Base-by-base conservation (phyloP, 23 red algal genomes). In the Gracilaria domingensis region DNA sequence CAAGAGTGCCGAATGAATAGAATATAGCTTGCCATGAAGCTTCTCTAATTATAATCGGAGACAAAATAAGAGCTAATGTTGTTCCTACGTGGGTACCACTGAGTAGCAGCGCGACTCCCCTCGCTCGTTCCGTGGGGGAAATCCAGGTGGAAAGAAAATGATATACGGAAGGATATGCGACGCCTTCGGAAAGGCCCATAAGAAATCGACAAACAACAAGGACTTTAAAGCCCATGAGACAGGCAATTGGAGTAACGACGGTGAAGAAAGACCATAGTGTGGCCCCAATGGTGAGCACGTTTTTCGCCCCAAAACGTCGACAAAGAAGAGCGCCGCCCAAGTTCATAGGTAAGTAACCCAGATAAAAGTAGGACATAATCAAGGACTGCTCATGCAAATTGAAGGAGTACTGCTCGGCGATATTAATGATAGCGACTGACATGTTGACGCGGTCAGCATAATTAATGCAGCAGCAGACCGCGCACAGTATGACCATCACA, bases 401-500 rank as follows among this genome's bases (percentile, higher is more conserved):
- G 30, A 75, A 94, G n/a, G 32, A 60, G 37, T 81, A 94, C 30
- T 78, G 72, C 29, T 79, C 70, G 32, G 57, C 54, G 32, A 94
- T 94, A 4, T 65, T 62, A 51, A 94, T 87, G 70, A 94, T 81
- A 24, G 82, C 92, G 42, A 94, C 92, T 20, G 82, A 87, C 83
- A 94, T 71, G 83, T 94, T 94, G 74, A 94, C 92, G 38, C 92
- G 92, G 84, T 94, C 92, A 0, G 92, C 92, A 73, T 94, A 94
- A 33, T 94, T 94, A 28, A 94, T 86, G 25, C 82, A 87, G 45
- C 83, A 82, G 64, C 92, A 94, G 20, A 87, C 47, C 9, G 83
- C 66, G 75, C 82, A 87, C 30, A 94, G 83, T 9, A 83, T 38
- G 48, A 94, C 84, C 92, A 94, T 94, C 65, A 86, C 90, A 72